A percentile compares a stretch with the other conserved stretches of the same genome.
phyloP scores from a whole-genome alignment of 2,329 filamentous ascomycete species.

The Penicillium sp. region DNA sequence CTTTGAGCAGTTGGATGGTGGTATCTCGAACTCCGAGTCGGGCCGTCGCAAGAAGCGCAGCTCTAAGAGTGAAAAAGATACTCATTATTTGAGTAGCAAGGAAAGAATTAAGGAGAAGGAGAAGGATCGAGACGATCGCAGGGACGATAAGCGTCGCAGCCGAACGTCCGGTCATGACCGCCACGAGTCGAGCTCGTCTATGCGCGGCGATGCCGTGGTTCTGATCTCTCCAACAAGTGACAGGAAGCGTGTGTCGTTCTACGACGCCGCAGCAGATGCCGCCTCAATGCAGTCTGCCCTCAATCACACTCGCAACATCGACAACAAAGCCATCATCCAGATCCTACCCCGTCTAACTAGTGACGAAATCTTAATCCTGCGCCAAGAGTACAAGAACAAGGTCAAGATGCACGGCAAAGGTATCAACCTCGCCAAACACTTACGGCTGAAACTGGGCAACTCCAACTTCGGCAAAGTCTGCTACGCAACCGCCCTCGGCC shows the following conservation, averaged over 20 bases:
- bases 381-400: slow-evolving; percentile 85
- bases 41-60: slow-evolving; percentile 28
- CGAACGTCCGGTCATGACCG: slow-evolving; percentile 27
- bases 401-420: slow-evolving; percentile 63
- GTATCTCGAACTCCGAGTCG: slow-evolving; percentile 25
- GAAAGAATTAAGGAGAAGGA: slow-evolving; percentile 21
- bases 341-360: slow-evolving; percentile 82
- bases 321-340: slow-evolving; percentile 71
- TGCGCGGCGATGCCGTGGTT: slow-evolving; percentile 36
- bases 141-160: slow-evolving; percentile 26
- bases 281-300: slow-evolving; percentile 73
- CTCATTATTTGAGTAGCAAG: slow-evolving; percentile 16
- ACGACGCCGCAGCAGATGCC: slow-evolving; percentile 79
- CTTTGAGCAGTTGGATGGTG: slow-evolving; percentile 44
- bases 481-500: slow-evolving; percentile 83
- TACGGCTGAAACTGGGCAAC: slow-evolving; percentile 51
- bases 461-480: slow-evolving; percentile 76
- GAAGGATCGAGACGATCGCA: slow-evolving; percentile 30
- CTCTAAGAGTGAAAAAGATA: slow-evolving; percentile 23
- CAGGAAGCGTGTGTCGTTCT: slow-evolving; percentile 69
- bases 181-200: slow-evolving; percentile 22
- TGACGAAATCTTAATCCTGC: slow-evolving; percentile 81
- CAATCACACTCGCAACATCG: slow-evolving; percentile 62
- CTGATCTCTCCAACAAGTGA: slow-evolving; percentile 47
- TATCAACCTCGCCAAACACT: slow-evolving; percentile 52